Evolutionary conservation across 192 early-diverging fungal species (phyloP), one percentile per base, ranked within the genome.

Genomic region (Entomortierella parvispora): DNA sequence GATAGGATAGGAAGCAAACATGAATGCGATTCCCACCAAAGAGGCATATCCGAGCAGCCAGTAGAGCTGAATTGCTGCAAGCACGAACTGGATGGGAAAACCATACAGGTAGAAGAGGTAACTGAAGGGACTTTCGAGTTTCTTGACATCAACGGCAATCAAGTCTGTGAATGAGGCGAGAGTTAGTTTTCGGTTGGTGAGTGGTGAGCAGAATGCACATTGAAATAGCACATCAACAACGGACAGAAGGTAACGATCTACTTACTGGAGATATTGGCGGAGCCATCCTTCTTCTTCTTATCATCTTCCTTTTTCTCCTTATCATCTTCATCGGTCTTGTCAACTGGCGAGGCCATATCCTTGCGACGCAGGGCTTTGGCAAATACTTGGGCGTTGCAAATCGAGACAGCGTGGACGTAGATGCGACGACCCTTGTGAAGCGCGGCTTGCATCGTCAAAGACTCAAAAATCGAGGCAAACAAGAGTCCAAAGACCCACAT

Each of bases 11-110:
- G 86, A 82, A 32, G 90, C 40, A 2, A 91, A 56, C 28, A 95
- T 89, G 23, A 92, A 81, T 0, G 81, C 68, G 14, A 96, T 80
- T 15, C 94, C 95, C 40, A 90, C 88, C 33, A 97, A 56, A 15
- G 94, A 93, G 8, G 95, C 85, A 20, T 83, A 71, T n/a, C 97
- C 97, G 44, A 98, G 80, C 22, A 98, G 80, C 33, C 65, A 65
- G 65, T 94, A 90, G 49, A 99, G 81, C 45, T 86, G 87, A 65
- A 75, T 80, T 2, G 91, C 71, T 12, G 89, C 90, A n/a, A 94
- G 76, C n/a, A 86, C 22, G 33, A 93, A 83, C 45, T 88, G 85
- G 33, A 93, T 75, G 14, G 93, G 93, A 46, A 80, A 84, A 9
- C 72, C 80, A 59, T 91, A 90, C 20, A 79, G 81, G 65, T 50